Conservation (phyloP, 2,329 filamentous ascomycete genomes). For the Sporothrix dimorphospora region DNA sequence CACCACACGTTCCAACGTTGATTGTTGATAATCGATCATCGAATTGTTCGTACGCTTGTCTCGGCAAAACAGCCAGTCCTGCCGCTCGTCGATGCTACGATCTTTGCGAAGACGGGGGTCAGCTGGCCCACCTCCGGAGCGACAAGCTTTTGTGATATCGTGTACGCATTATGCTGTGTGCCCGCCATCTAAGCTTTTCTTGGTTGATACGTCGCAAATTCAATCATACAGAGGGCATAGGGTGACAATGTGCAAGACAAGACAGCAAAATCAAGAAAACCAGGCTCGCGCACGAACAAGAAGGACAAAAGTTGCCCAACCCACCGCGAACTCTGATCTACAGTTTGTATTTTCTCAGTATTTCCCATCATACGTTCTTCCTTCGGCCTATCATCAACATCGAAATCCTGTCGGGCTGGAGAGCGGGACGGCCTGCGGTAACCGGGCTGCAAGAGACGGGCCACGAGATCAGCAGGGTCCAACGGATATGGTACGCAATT, state of each 20-base stretch:
- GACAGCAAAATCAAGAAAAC: background rate
- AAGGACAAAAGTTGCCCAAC: background rate
- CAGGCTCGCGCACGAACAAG: background rate
- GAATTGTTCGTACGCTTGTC: background rate
- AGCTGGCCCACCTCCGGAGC: background rate
- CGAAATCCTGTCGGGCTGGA: background rate
- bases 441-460: constrained; percentile 5
- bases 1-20: background rate
- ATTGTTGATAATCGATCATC: background rate
- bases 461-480: constrained; percentile 15
- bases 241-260: background rate
- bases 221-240: background rate
- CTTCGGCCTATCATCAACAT: background rate
- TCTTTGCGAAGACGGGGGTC: background rate
- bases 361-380: background rate
- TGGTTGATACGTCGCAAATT: background rate
- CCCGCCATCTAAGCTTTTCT: background rate
- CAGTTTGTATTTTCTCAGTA: background rate
- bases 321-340: background rate
- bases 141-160: background rate
- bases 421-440: background rate
- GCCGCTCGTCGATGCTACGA: background rate
- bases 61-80: background rate
- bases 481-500: background rate
- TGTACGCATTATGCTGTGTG: background rate